These are phyloP conservation scores for Rubus idaeus DNA, from an alignment of 306 rosid species.

Conservation along the genomic window DNA sequence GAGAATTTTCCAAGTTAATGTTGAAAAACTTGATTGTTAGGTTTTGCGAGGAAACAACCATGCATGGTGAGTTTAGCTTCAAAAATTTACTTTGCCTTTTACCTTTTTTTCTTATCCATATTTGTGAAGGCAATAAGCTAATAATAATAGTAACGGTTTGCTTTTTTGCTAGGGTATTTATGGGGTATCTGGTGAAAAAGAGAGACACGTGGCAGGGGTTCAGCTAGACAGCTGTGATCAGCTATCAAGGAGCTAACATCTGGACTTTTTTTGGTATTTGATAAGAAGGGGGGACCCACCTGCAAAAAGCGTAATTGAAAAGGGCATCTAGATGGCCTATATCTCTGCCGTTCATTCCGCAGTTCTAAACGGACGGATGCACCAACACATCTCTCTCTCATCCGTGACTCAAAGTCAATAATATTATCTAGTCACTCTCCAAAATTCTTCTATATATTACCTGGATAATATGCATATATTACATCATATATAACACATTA, in stretches of 20 bases:
- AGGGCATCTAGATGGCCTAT: conserved; percentile 10
- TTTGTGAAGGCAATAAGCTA: too few relatives aligned
- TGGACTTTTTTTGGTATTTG: background rate
- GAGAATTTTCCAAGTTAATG: too few relatives aligned
- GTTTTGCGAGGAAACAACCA: too few relatives aligned
- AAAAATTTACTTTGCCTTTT: too few relatives aligned
- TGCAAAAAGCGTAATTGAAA: conserved; percentile 32
- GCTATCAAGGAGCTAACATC: conserved; percentile 13
- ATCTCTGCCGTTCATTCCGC: conserved; percentile 23
- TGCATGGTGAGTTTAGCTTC: too few relatives aligned
- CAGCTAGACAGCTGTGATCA: conserved; percentile 1
- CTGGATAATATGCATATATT: background rate
- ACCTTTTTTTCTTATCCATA: too few relatives aligned
- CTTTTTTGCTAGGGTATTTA: background rate
- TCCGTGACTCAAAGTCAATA: background rate
- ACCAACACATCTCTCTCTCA: too few relatives aligned
- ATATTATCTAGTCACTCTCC: conserved; percentile 6
- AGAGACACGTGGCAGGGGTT: conserved; percentile 13
- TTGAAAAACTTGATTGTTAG: too few relatives aligned
- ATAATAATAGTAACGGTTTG: background rate
- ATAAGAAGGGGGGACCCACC: conserved; percentile 16
- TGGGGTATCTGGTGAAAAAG: background rate
- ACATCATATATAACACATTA: background rate
- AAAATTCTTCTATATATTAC: background rate
- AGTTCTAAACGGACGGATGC: background rate